Conservation (phyloP, 805 yeast species). For the Metschnikowia anglica region DNA sequence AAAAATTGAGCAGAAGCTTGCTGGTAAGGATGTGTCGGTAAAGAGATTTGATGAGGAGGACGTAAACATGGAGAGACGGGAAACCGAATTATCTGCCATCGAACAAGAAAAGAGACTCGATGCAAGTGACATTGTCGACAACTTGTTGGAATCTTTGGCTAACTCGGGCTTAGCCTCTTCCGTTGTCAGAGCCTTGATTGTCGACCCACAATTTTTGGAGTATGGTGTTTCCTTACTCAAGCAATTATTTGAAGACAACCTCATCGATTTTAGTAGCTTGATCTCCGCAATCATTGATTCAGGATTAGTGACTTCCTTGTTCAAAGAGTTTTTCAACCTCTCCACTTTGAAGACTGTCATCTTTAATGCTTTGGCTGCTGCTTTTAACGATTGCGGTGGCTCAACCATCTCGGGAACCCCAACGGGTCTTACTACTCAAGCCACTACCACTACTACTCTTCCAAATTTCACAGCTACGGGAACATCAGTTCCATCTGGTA, state of each 20-base stretch:
- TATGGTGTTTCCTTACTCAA: slow-evolving; percentile 40
- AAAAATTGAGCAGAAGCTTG: slow-evolving; percentile 25
- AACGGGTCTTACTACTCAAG: slow-evolving; percentile 22
- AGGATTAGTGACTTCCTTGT: slow-evolving; percentile 38
- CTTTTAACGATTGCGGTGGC: slow-evolving; percentile 38
- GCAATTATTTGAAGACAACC: slow-evolving; percentile 30
- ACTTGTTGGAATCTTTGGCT: slow-evolving; percentile 44
- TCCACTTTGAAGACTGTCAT: slow-evolving; percentile 40
- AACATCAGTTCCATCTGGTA: slow-evolving; percentile 21
- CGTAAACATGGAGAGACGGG: background rate
- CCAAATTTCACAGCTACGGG: slow-evolving; percentile 23
- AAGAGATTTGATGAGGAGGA: slow-evolving; percentile 25
- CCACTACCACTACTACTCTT: slow-evolving; percentile 28
- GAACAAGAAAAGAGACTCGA: slow-evolving; percentile 17
- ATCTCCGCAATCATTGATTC: slow-evolving; percentile 33
- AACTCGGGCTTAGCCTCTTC: slow-evolving; percentile 41
- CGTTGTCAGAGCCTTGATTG: slow-evolving; percentile 38
- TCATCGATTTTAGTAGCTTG: slow-evolving; percentile 29
- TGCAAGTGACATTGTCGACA: slow-evolving; percentile 25
- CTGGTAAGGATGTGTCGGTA: slow-evolving; percentile 21
- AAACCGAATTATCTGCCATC: slow-evolving; percentile 4
- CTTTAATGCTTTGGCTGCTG: slow-evolving; percentile 45
- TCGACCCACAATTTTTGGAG: slow-evolving; percentile 35
- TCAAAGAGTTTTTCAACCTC: slow-evolving; percentile 39
- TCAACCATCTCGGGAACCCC: slow-evolving; percentile 25